Evolutionary conservation across 257 asterid genomes (phyloP).

Genomic region (Ocimum tenuiflorum): DNA sequence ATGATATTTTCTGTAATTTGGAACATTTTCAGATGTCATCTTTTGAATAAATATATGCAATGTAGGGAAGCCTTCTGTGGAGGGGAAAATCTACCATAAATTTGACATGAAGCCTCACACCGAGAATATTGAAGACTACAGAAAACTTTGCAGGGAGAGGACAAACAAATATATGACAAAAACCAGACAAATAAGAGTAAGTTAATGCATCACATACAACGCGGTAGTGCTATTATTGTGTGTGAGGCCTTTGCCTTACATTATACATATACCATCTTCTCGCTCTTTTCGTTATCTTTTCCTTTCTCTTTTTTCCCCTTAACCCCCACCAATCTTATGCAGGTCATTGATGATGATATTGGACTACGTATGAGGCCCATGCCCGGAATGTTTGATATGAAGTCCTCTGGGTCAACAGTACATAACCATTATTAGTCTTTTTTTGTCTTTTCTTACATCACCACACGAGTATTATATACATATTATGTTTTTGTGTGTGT

Average conservation of each 20-base stretch:
- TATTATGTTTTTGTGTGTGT: no score
- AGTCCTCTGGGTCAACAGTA: slow-evolving; percentile 45
- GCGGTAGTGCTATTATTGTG: no score
- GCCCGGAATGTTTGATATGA: slow-evolving; percentile 53
- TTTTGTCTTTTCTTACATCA: not conserved
- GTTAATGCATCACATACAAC: not conserved
- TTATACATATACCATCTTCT: slow-evolving; percentile 5
- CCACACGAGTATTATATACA: no score
- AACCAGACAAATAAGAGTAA: slow-evolving; percentile 65
- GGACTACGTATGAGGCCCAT: slow-evolving; percentile 74
- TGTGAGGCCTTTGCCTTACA: not conserved
- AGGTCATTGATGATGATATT: slow-evolving; percentile 67
- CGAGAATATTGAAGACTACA: slow-evolving; percentile 52
- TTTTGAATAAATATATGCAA: not conserved
- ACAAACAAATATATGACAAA: slow-evolving; percentile 55
- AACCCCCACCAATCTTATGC: slow-evolving; percentile 5
- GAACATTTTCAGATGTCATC: not conserved
- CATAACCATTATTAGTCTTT: slow-evolving; percentile 11
- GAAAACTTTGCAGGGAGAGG: slow-evolving; percentile 72
- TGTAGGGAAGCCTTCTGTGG: slow-evolving; percentile 64
- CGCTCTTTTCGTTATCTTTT: not conserved
- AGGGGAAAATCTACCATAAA: slow-evolving; percentile 76
- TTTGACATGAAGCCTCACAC: slow-evolving; percentile 78
- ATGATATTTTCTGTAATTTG: not conserved
- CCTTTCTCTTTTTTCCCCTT: not conserved